phyloP scores from a whole-genome alignment of 2,329 filamentous ascomycete species.

The Diaporthe sp. region DNA sequence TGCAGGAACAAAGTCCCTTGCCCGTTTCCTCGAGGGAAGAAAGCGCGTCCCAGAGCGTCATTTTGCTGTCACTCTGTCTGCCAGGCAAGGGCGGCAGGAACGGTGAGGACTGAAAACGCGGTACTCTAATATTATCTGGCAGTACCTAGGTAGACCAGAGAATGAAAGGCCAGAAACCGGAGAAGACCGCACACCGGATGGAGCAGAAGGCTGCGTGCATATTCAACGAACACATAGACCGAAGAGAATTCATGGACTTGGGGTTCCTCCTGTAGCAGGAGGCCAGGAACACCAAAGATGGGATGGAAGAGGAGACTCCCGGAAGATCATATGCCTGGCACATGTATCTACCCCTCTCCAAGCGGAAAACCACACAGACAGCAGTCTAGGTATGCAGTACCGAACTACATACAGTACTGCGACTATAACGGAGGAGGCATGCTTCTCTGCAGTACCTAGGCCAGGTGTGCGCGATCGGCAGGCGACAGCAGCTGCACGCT shows the following conservation, averaged over 20 bases:
- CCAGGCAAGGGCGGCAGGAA: constrained; percentile 19
- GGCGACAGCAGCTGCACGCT: background rate
- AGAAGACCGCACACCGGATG: no score
- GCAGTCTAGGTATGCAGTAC: background rate
- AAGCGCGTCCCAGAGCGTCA: constrained; percentile 26
- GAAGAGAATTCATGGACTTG: background rate
- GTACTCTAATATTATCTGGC: background rate
- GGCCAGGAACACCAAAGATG: background rate
- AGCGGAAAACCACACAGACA: background rate
- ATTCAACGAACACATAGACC: background rate
- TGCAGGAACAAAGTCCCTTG: constrained; percentile 21
- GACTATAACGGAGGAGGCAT: background rate
- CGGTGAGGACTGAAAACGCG: background rate
- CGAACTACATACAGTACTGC: no score
- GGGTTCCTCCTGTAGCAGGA: background rate
- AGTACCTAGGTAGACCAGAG: background rate
- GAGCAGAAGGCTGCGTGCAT: background rate
- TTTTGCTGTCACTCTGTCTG: background rate
- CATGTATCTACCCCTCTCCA: background rate
- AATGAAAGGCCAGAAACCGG: background rate
- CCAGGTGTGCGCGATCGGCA: background rate
- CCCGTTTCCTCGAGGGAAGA: constrained; percentile 14
- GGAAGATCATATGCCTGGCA: background rate
- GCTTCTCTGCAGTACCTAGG: background rate
- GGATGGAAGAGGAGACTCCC: background rate